Evolutionary conservation across 1,284 basidiomycete species (phyloP).

Genomic region (Ceratobasidium sp.): DNA sequence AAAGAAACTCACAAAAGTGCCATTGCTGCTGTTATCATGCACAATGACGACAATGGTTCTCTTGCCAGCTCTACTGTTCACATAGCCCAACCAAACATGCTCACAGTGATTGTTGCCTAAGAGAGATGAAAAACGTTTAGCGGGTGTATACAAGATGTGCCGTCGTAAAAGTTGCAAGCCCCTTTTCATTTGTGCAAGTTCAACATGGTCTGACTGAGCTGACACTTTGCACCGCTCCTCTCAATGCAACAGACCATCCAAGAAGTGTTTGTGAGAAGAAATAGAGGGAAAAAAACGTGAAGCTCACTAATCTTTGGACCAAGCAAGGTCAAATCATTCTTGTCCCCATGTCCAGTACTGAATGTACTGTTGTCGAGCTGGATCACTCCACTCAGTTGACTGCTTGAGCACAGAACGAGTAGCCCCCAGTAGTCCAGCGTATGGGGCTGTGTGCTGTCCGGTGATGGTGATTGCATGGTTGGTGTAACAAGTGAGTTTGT

Average conservation of each 20-base stretch:
- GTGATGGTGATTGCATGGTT: slow-evolving; percentile 32
- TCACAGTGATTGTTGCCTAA: slow-evolving; percentile 35
- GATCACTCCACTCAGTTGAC: slow-evolving; percentile 28
- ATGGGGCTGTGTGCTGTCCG: slow-evolving; percentile 35
- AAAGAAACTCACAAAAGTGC: slow-evolving; percentile 78
- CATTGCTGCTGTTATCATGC: slow-evolving; percentile 81
- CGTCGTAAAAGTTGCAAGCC: neutral
- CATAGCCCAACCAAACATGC: slow-evolving; percentile 6
- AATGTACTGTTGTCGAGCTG: slow-evolving; percentile 22
- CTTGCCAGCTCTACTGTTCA: slow-evolving; percentile 17
- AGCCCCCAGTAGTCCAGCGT: slow-evolving; percentile 38
- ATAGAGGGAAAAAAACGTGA: neutral
- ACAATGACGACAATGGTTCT: slow-evolving; percentile 65
- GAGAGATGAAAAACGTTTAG: neutral
- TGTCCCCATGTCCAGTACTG: slow-evolving; percentile 21
- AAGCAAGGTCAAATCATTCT: slow-evolving; percentile 11
- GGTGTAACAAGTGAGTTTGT: neutral
- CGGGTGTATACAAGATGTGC: neutral
- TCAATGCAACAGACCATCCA: neutral
- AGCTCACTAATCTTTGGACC: slow-evolving; percentile 34
- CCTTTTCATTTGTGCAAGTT: too few relatives aligned
- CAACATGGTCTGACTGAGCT: too few relatives aligned
- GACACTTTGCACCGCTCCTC: neutral
- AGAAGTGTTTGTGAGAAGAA: neutral
- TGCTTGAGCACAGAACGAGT: slow-evolving; percentile 15